A percentile compares a stretch with the other conserved stretches of the same genome.
These are phyloP conservation scores for Phaeodactylum tricornutum DNA, from an alignment of 108 stramenopile genomes.

Conservation along the genomic window DNA sequence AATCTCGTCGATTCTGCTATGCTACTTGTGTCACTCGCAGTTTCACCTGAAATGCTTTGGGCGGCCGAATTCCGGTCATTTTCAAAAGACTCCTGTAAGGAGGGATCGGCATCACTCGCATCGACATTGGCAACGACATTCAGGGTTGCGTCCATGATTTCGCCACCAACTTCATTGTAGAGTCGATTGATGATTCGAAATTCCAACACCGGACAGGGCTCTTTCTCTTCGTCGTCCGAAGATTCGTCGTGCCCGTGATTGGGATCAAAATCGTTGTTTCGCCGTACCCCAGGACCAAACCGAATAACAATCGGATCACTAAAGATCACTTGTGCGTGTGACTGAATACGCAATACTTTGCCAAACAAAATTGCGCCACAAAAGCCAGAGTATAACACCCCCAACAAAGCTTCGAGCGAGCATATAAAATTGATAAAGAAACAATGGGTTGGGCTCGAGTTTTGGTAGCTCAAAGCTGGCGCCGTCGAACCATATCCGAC, in stretches of 20 bases:
- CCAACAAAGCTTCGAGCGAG: slow-evolving; percentile 55
- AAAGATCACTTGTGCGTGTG: slow-evolving; percentile 58
- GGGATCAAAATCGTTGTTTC: slow-evolving; percentile 8
- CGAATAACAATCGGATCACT: slow-evolving; percentile 66
- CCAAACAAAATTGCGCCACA: slow-evolving; percentile 73
- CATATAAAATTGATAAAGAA: slow-evolving; percentile 44
- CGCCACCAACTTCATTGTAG: slow-evolving; percentile 45
- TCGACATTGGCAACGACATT: slow-evolving; percentile 64
- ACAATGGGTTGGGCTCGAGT: slow-evolving; percentile 32
- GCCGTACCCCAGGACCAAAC: slow-evolving; percentile 46
- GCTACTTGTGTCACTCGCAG: neutral
- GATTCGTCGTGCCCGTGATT: slow-evolving; percentile 16
- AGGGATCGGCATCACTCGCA: slow-evolving; percentile 30
- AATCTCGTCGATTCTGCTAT: neutral
- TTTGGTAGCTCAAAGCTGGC: slow-evolving; percentile 43
- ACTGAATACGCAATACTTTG: slow-evolving; percentile 65
- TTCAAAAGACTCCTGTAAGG: neutral
- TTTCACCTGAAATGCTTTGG: no score
- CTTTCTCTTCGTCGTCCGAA: slow-evolving; percentile 14
- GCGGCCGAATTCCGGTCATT: no score
- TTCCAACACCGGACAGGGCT: slow-evolving; percentile 64
- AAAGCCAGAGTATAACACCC: slow-evolving; percentile 62
- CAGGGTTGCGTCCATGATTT: slow-evolving; percentile 67
- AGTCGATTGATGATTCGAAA: slow-evolving; percentile 70
- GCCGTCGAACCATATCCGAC: slow-evolving; percentile 61